These are phyloP conservation scores for Protomyces lactucae-debilis DNA, from an alignment of 1,139 yeast species.

Conservation along the genomic window DNA sequence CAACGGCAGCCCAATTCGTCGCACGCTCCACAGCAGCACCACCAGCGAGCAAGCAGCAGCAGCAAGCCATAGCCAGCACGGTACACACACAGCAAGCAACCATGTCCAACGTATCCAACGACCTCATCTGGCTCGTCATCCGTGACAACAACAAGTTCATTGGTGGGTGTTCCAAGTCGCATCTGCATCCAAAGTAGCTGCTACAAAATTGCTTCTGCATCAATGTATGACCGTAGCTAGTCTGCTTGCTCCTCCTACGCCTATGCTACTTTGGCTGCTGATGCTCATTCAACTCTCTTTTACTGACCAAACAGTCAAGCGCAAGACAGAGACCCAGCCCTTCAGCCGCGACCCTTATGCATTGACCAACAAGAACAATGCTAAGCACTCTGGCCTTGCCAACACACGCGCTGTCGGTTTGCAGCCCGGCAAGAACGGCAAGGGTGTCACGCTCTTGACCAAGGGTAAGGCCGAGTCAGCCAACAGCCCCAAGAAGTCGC, in stretches of 20 bases:
- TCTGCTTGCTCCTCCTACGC: neutral
- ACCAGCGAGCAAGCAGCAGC: no score
- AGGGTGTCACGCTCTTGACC: slow-evolving; percentile 44
- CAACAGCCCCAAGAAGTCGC: slow-evolving; percentile 35
- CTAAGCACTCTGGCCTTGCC: slow-evolving; percentile 46
- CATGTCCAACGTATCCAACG: slow-evolving; percentile 20
- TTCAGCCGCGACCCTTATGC: slow-evolving; percentile 51
- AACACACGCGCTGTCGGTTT: slow-evolving; percentile 40
- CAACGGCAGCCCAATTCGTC: no score
- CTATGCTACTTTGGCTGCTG: no score
- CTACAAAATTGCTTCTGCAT: neutral
- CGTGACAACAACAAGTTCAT: slow-evolving; percentile 25
- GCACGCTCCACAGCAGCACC: no score
- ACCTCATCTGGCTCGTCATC: slow-evolving; percentile 25
- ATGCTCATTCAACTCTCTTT: neutral
- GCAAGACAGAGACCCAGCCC: slow-evolving; percentile 38
- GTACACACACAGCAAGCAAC: neutral
- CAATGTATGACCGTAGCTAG: neutral
- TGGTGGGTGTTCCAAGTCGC: neutral
- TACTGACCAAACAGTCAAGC: slow-evolving; percentile 5
- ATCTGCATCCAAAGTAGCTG: neutral
- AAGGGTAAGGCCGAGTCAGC: slow-evolving; percentile 43
- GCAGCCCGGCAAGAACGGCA: slow-evolving; percentile 34
- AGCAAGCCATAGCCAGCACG: no score
- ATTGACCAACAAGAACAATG: slow-evolving; percentile 45